Evolutionary conservation across 2,329 filamentous ascomycete species (phyloP), one percentile per base, ranked within the genome.

Genomic region (Microcyclosporella mali): DNA sequence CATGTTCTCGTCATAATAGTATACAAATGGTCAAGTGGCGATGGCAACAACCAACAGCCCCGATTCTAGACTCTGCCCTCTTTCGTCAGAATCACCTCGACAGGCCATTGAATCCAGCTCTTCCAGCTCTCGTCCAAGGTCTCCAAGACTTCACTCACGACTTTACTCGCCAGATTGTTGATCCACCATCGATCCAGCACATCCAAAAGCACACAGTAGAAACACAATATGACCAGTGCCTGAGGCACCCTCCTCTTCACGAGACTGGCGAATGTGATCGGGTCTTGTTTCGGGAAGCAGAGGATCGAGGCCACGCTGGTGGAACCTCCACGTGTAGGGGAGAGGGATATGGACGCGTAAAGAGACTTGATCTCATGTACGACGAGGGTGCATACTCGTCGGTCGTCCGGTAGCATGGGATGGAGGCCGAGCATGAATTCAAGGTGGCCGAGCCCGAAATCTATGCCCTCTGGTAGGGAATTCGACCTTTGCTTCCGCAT

Each of bases 381-480:
- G 8, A 57, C 52, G 7, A 57, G 31, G 0, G 49, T 50, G 43
- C 56, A 58, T 3, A 46, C 48, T 25, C 47, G 43, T 35, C 56
- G 43, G 18, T 60, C 57, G 14, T 57, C 56, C 8, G 52, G 49
- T 2, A 57, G 33, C 56, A 61, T 60, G 21, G 50, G 45, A 15
- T 60, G 54, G 15, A 57, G 43, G 3, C 52, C 56, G 34, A 61
- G 50, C 56, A 61, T 58, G 47, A 53, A 60, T 37, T 60, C 57
- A 16, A 61, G 52, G 43, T 61, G 57, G n/a, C 47, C 47, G 19
- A 61, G 43, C 6, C 58, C 56, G 31, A 56, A 55, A 36, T 58
- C 56, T 46, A 60, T 53, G 19, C 53, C 53, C 27, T 59, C 53
- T 1, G 56, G 57, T 9, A 56, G 29, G n/a, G 19, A 40, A 27